phyloP scores from a whole-genome alignment of 371 early-diverging fungal genomes.

The Zychaea mexicana region DNA sequence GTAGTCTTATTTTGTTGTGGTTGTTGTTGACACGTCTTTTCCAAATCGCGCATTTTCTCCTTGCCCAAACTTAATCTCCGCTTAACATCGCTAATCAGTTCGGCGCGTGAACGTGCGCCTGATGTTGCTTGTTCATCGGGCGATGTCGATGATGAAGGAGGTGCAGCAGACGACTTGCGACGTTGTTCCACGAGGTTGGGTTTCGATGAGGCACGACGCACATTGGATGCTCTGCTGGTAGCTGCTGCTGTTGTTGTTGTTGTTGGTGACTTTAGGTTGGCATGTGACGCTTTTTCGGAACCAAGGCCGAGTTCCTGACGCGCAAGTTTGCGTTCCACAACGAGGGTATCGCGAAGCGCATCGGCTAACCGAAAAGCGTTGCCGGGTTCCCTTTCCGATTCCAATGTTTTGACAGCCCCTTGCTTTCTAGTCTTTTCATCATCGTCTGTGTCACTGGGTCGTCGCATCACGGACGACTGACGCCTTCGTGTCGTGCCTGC shows the following conservation, averaged over 20 bases:
- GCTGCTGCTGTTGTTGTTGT: slow-evolving; percentile 7
- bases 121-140: neutral
- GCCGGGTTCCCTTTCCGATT: neutral
- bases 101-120: slow-evolving; percentile 9
- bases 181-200: slow-evolving; percentile 1
- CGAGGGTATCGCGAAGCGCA: slow-evolving; percentile 35
- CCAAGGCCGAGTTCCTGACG: slow-evolving; percentile 28
- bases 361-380: slow-evolving; percentile 31
- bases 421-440: neutral
- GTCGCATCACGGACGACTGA: neutral
- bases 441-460: slow-evolving; percentile 5
- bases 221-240: neutral
- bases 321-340: slow-evolving; percentile 30
- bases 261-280: slow-evolving; percentile 16
- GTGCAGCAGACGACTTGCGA: neutral
- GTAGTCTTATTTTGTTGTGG: neutral
- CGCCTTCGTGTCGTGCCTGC: neutral
- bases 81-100: slow-evolving; percentile 19
- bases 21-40: slow-evolving; percentile 9
- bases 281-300: slow-evolving; percentile 22
- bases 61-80: slow-evolving; percentile 32
- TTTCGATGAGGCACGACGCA: neutral
- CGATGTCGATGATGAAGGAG: neutral
- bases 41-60: slow-evolving; percentile 29
- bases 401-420: slow-evolving; percentile 2